A percentile compares a stretch with the other conserved stretches of the same genome.
phyloP scores from a whole-genome alignment of 306 rosid genomes.

The Rosa rugosa region DNA sequence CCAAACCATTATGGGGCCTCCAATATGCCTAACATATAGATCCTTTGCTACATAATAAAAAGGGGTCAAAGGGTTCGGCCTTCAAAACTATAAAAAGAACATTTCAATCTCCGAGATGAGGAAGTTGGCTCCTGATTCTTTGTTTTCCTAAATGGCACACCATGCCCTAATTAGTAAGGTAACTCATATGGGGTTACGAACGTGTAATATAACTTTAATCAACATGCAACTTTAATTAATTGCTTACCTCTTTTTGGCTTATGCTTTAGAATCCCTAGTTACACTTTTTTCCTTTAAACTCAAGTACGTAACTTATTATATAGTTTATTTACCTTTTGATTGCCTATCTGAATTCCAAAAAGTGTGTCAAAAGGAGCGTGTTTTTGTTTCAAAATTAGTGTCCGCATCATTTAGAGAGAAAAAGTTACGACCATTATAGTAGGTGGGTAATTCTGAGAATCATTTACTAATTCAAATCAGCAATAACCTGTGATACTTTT shows the following conservation, averaged over 20 bases:
- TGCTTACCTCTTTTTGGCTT: background rate
- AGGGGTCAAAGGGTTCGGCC: background rate
- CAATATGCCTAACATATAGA: background rate
- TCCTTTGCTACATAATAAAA: background rate
- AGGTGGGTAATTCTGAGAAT: too few relatives aligned
- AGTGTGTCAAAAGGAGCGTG: slow-evolving; percentile 29
- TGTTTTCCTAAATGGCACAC: background rate
- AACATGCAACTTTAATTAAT: slow-evolving; percentile 27
- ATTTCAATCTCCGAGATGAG: background rate
- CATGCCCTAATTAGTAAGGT: background rate
- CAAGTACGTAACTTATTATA: slow-evolving; percentile 11
- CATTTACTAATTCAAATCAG: too few relatives aligned
- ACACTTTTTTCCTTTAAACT: slow-evolving; percentile 22
- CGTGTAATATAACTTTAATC: slow-evolving; percentile 2
- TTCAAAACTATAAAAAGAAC: slow-evolving; percentile 3
- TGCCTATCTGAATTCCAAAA: slow-evolving; percentile 3
- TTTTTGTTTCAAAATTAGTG: slow-evolving; percentile 11
- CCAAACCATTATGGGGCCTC: background rate
- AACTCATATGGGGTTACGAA: background rate
- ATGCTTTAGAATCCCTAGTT: slow-evolving; percentile 22
- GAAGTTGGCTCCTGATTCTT: slow-evolving; percentile 13
- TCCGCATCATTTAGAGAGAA: background rate
- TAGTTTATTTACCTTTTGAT: slow-evolving; percentile 8
- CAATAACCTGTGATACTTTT: too few relatives aligned
- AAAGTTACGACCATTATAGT: too few relatives aligned